These are phyloP conservation scores for Amanita jacksonii DNA, from an alignment of 768 basidiomycete genomes.

Conservation along the genomic window DNA sequence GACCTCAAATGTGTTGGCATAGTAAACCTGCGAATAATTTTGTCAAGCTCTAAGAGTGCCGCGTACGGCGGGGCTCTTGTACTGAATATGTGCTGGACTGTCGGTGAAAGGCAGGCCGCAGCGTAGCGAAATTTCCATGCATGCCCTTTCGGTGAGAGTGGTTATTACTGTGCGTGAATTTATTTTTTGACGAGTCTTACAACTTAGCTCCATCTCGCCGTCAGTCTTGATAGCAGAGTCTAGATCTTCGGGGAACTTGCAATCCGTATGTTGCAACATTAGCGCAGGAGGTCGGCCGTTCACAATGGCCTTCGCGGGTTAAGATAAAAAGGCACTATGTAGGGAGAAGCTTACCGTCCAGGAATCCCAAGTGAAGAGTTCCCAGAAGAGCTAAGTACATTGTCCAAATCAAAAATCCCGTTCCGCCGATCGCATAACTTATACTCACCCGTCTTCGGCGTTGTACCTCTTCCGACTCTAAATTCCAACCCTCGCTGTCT, in stretches of 20 bases:
- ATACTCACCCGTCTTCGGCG: slow-evolving; percentile 31
- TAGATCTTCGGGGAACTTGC: slow-evolving; percentile 39
- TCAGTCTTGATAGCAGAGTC: slow-evolving; percentile 20
- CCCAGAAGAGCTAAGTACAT: slow-evolving; percentile 37
- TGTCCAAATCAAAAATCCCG: neutral
- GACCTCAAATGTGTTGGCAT: slow-evolving; percentile 34
- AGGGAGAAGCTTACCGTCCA: slow-evolving; percentile 31
- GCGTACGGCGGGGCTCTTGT: slow-evolving; percentile 30
- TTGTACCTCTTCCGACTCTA: slow-evolving; percentile 35
- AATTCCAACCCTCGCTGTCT: slow-evolving; percentile 39
- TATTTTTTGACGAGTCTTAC: slow-evolving; percentile 22
- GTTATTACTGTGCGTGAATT: neutral
- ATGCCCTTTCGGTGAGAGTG: slow-evolving; percentile 21
- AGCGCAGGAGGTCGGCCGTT: slow-evolving; percentile 42
- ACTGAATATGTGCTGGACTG: slow-evolving; percentile 33
- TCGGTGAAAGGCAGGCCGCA: slow-evolving; percentile 33
- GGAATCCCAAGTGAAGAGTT: slow-evolving; percentile 38
- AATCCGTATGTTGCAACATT: slow-evolving; percentile 38
- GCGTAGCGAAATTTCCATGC: slow-evolving; percentile 38
- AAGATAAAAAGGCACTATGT: slow-evolving; percentile 1
- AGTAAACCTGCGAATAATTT: slow-evolving; percentile 40
- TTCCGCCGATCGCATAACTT: neutral
- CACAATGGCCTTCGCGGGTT: slow-evolving; percentile 29
- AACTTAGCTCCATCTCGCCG: slow-evolving; percentile 31
- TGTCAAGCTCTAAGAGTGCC: slow-evolving; percentile 39